These are phyloP conservation scores for Neurospora cerealis DNA, from an alignment of 495 filamentous ascomycete species.

Conservation along the genomic window DNA sequence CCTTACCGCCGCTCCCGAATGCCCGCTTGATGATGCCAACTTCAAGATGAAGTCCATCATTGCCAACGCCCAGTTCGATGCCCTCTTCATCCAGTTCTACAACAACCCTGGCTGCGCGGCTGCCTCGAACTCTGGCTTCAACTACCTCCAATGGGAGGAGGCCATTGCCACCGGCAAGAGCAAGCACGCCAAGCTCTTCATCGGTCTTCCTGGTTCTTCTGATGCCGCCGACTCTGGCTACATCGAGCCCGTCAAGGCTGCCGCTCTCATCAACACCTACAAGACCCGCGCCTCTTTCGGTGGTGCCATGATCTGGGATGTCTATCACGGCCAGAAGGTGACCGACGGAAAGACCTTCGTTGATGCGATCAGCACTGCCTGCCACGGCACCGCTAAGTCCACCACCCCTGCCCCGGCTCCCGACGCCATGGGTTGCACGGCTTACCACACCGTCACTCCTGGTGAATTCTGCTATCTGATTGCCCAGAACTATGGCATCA, in stretches of 20 bases:
- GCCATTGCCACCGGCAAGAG: conserved; percentile 46
- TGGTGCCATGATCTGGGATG: conserved; percentile 35
- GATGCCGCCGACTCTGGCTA: conserved; percentile 22
- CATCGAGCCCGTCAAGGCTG: conserved; percentile 12
- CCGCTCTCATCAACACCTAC: conserved; percentile 20
- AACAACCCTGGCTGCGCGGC: conserved; percentile 54
- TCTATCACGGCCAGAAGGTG: conserved; percentile 15
- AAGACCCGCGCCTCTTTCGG: conserved; percentile 27
- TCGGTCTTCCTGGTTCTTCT: conserved; percentile 53
- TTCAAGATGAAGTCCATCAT: conserved; percentile 47
- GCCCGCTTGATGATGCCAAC: conserved; percentile 41
- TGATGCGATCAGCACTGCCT: conserved; percentile 15
- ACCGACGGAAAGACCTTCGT: conserved; percentile 18
- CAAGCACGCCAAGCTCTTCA: conserved; percentile 47
- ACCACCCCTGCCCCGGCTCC: conserved; percentile 2
- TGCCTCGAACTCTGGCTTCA: conserved; percentile 37
- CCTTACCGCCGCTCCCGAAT: conserved; percentile 59
- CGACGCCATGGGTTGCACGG: conserved; percentile 8
- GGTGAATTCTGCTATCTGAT: conserved; percentile 11
- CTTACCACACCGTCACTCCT: conserved; percentile 1
- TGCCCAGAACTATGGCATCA: conserved; percentile 5
- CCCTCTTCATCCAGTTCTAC: conserved; percentile 65
- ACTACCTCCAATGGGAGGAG: conserved; percentile 53
- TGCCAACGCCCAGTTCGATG: conserved; percentile 43
- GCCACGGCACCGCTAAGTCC: conserved; percentile 5